Conservation (phyloP, 305 asterid genomes). For the Rubia balearica region DNA sequence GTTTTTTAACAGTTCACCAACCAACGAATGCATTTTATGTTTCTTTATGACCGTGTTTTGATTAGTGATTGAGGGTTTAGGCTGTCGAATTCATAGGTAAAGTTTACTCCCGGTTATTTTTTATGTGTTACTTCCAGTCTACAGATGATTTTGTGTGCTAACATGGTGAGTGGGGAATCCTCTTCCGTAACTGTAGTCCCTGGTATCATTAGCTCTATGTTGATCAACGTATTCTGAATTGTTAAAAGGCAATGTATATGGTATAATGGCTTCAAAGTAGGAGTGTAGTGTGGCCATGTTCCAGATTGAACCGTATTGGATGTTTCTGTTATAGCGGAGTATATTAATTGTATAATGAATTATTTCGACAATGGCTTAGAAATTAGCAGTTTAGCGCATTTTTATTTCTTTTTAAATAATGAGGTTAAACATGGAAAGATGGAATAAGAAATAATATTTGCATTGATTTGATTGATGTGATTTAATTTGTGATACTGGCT, state of each 20-base stretch:
- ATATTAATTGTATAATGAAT: not conserved
- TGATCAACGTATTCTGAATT: not conserved
- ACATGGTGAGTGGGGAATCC: not conserved
- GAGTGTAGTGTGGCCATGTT: not conserved
- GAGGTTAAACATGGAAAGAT: not conserved
- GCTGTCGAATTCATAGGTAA: not conserved
- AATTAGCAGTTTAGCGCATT: not conserved
- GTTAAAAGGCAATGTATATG: not conserved
- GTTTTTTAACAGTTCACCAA: not conserved
- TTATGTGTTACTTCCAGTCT: not conserved
- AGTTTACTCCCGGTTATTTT: not conserved
- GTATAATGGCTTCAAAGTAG: not conserved
- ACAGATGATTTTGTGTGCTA: not conserved
- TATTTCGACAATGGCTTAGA: not conserved
- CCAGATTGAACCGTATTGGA: not conserved
- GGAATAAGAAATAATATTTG: not conserved
- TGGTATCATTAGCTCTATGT: not conserved
- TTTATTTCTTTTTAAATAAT: not conserved
- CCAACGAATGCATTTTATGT: not conserved
- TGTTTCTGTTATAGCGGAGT: too few species aligned
- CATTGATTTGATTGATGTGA: not conserved
- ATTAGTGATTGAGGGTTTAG: conserved; percentile 5
- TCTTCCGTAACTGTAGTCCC: not conserved
- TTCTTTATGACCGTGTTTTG: not conserved
- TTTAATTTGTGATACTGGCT: conserved; percentile 5